Percentiles rank a stretch among this genome's conserved stretches.
phyloP scores from a whole-genome alignment of 208 protist genomes.

The Polymyxa betae region DNA sequence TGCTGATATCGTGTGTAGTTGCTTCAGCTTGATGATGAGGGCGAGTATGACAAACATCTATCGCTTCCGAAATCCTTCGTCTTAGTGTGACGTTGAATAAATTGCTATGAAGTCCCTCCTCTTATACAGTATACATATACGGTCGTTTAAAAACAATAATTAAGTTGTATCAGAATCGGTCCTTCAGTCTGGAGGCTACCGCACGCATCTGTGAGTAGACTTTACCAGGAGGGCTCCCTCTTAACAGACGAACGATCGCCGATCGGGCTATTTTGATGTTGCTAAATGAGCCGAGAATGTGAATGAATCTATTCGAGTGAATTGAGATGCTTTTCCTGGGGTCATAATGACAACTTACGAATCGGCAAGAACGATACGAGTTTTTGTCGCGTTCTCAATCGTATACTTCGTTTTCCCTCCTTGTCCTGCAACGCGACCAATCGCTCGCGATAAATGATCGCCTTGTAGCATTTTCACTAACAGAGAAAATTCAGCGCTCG shows the following conservation, averaged over 20 bases:
- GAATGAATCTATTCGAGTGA: constrained; percentile 51
- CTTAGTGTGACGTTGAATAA: no score
- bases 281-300: constrained; percentile 59
- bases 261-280: constrained; percentile 59
- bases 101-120: no score
- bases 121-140: no score
- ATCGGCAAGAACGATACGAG: constrained; percentile 97
- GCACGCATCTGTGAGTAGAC: constrained; percentile 63
- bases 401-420: constrained; percentile 99
- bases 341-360: constrained; percentile 69
- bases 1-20: no score
- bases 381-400: constrained; percentile 99
- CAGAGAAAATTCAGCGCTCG: neutral
- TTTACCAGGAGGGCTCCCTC: constrained; percentile 60
- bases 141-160: no score
- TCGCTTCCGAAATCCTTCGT: no score
- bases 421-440: constrained; percentile 97
- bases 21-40: no score
- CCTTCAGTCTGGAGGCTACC: constrained; percentile 54
- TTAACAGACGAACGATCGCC: constrained; percentile 51
- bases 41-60: no score
- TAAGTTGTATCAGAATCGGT: constrained; percentile 56
- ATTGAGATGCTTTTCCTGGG: neutral
- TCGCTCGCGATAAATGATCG: constrained; percentile 90
- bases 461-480: constrained; percentile 83